These are phyloP conservation scores for Glomus cerebriforme DNA, from an alignment of 192 early-diverging fungal species.

Conservation along the genomic window DNA sequence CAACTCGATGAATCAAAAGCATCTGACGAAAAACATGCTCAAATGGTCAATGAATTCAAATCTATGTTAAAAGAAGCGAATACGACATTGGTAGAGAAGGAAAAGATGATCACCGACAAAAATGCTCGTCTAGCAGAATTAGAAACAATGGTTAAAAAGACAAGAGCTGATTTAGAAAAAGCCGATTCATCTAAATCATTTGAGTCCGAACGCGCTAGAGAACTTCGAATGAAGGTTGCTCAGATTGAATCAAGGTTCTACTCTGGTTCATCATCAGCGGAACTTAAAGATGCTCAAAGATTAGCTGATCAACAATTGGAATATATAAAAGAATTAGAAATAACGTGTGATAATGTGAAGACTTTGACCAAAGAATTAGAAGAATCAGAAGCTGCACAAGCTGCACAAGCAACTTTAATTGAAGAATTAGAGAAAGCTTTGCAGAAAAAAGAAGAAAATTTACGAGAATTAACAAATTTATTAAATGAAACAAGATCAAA, in stretches of 20 bases:
- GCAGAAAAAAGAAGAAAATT: not conserved
- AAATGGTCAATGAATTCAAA: constrained; percentile 1
- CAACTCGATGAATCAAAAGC: constrained; percentile 12
- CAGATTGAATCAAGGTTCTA: too few relatives aligned
- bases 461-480: not conserved
- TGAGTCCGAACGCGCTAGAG: not conserved
- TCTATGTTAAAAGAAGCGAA: not conserved
- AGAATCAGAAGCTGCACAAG: not conserved
- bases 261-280: not conserved
- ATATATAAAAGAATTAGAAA: not conserved
- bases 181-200: not conserved
- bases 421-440: not conserved
- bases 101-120: not conserved
- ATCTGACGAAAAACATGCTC: not conserved
- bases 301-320: not conserved
- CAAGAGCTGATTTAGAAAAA: not conserved
- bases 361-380: not conserved
- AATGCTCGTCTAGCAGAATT: not conserved
- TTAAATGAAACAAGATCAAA: not conserved
- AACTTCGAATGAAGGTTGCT: not conserved
- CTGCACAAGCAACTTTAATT: not conserved
- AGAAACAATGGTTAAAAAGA: not conserved
- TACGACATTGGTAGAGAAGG: not conserved
- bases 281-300: not conserved
- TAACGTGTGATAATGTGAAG: not conserved